Conservation (phyloP, 352 stramenopile species). For the Phytophthora aleatoria region DNA sequence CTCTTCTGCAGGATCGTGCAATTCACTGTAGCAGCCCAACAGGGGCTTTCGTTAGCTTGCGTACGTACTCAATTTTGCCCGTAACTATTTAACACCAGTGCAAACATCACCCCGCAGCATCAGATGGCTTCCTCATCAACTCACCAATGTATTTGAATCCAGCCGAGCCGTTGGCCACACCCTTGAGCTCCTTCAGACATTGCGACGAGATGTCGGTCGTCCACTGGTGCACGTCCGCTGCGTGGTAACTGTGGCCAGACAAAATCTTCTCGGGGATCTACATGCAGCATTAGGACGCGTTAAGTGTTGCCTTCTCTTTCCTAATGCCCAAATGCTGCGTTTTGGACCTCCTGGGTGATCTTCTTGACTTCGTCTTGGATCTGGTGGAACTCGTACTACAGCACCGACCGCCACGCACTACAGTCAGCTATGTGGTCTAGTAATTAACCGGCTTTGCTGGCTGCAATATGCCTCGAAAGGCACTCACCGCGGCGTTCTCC, state of each 20-base stretch:
- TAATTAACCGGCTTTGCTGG: neutral
- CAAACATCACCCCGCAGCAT: conserved; percentile 12
- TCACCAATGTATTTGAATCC: conserved; percentile 91
- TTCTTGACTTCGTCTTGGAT: conserved; percentile 91
- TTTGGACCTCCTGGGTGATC: conserved; percentile 71
- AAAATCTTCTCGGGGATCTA: conserved; percentile 82
- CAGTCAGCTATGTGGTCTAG: neutral
- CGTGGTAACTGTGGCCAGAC: conserved; percentile 70
- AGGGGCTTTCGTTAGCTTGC: conserved; percentile 28
- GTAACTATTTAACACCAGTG: conserved; percentile 47
- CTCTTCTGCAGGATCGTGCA: conserved; percentile 90
- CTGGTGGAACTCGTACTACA: conserved; percentile 80
- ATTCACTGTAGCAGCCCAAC: conserved; percentile 61
- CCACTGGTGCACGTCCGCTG: conserved; percentile 82
- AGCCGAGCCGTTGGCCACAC: conserved; percentile 79
- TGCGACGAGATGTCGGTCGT: conserved; percentile 75
- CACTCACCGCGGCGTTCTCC: conserved; percentile 56
- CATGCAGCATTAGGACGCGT: conserved; percentile 5
- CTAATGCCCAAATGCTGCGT: neutral
- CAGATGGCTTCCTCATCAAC: conserved; percentile 5
- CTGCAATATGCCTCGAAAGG: neutral
- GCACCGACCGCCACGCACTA: neutral
- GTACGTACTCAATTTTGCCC: conserved; percentile 33
- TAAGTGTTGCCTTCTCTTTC: neutral
- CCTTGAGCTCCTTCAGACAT: conserved; percentile 86